Conservation (phyloP, 2,329 filamentous ascomycete species). For the Colletotrichum brevisporum region DNA sequence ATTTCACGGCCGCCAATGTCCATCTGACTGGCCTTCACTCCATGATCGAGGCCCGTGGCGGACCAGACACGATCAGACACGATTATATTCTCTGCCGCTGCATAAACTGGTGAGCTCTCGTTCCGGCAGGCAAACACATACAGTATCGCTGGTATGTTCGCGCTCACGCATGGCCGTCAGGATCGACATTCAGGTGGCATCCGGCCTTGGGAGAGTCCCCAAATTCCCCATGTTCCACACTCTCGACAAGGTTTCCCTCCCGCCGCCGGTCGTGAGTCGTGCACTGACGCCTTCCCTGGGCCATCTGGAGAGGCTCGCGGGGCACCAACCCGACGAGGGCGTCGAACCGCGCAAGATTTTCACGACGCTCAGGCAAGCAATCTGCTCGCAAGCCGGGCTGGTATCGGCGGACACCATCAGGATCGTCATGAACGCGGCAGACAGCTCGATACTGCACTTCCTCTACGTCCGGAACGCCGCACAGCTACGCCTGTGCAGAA, state of each 20-base stretch:
- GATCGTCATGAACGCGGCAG: conserved; percentile 42
- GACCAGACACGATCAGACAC: conserved; percentile 36
- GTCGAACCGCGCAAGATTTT: conserved; percentile 34
- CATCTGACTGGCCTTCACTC: conserved; percentile 39
- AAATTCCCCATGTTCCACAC: conserved; percentile 42
- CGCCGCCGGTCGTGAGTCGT: conserved; percentile 21
- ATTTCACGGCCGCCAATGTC: conserved; percentile 37
- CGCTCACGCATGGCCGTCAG: conserved; percentile 22
- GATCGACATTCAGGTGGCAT: conserved; percentile 41
- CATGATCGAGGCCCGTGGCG: conserved; percentile 38
- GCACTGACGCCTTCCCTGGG: conserved; percentile 32
- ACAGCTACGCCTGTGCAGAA: conserved; percentile 27
- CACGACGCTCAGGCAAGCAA: conserved; percentile 33
- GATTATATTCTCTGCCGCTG: conserved; percentile 42
- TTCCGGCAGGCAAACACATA: neutral
- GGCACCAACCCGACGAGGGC: conserved; percentile 20
- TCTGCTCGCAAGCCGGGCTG: conserved; percentile 23
- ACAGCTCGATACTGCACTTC: conserved; percentile 39
- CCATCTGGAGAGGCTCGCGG: conserved; percentile 33
- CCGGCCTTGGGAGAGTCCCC: conserved; percentile 39
- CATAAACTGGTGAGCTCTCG: conserved; percentile 38
- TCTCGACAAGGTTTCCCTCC: conserved; percentile 38
- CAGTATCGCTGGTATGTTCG: too few species aligned
- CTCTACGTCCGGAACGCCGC: conserved; percentile 31
- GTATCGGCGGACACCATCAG: conserved; percentile 39